Conservation (phyloP, 2,329 filamentous ascomycete species). For the Aspergillus uvarum region DNA sequence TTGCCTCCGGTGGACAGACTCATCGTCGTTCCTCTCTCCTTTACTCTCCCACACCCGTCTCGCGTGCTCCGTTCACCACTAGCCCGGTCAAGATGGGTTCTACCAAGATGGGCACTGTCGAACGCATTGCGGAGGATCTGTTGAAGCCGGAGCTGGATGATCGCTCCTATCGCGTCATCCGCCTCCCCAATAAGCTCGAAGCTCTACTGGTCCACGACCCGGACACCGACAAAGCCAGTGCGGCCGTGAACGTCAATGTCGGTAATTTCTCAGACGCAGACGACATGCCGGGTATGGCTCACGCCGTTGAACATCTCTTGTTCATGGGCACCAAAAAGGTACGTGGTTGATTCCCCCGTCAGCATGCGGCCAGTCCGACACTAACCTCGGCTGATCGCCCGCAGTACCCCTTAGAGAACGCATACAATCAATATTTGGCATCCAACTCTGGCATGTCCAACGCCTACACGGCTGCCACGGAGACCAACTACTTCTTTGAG, state of each 20-base stretch:
- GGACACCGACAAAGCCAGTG: slow-evolving; percentile 94
- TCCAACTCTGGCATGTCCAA: slow-evolving; percentile 90
- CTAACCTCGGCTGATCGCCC: background rate
- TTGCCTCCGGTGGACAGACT: slow-evolving; percentile 3
- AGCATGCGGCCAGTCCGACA: background rate
- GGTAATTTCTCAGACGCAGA: slow-evolving; percentile 91
- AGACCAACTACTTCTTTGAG: slow-evolving; percentile 98
- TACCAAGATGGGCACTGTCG: slow-evolving; percentile 34
- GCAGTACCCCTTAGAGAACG: slow-evolving; percentile 88
- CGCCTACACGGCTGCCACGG: slow-evolving; percentile 88
- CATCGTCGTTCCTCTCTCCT: slow-evolving; percentile 3
- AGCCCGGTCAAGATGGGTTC: slow-evolving; percentile 16
- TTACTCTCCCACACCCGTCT: slow-evolving; percentile 21
- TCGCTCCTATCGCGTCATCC: slow-evolving; percentile 82
- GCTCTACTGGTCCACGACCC: slow-evolving; percentile 89
- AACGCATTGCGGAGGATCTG: slow-evolving; percentile 65
- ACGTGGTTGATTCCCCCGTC: slow-evolving; percentile 18
- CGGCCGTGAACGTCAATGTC: slow-evolving; percentile 91
- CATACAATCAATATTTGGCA: slow-evolving; percentile 89
- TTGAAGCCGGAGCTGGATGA: slow-evolving; percentile 85
- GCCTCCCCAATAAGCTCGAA: slow-evolving; percentile 82
- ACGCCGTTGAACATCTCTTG: slow-evolving; percentile 91
- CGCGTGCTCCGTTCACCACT: slow-evolving; percentile 21
- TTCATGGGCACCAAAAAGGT: slow-evolving; percentile 99
- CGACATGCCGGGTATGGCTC: slow-evolving; percentile 91